Evolutionary conservation across 2,329 filamentous ascomycete species (phyloP).

Genomic region (Penicillium sp.): DNA sequence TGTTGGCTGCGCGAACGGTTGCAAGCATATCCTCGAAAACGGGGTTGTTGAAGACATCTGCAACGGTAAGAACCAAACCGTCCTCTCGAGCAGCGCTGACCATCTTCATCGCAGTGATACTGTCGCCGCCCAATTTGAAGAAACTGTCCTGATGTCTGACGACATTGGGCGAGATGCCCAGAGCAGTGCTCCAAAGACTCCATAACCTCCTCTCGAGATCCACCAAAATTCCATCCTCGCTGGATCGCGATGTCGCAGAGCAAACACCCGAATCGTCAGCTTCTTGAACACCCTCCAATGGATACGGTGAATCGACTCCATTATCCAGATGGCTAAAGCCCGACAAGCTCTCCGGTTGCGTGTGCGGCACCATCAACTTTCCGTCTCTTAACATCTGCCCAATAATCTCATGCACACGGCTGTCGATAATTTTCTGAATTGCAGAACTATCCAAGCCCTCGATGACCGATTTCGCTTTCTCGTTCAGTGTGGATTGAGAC

Average conservation of each 20-base stretch:
- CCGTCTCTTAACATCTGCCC: slow-evolving; percentile 38
- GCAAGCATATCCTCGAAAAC: slow-evolving; percentile 46
- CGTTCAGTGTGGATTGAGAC: slow-evolving; percentile 22
- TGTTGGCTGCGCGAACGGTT: slow-evolving; percentile 32
- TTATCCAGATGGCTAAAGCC: slow-evolving; percentile 20
- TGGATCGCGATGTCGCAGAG: slow-evolving; percentile 38
- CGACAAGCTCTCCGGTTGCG: slow-evolving; percentile 20
- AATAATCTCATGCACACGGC: slow-evolving; percentile 41
- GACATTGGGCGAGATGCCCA: slow-evolving; percentile 38
- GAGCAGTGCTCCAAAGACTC: slow-evolving; percentile 44
- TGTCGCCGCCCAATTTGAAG: slow-evolving; percentile 48
- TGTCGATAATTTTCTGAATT: slow-evolving; percentile 40
- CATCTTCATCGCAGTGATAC: slow-evolving; percentile 48
- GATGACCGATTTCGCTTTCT: slow-evolving; percentile 15
- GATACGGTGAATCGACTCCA: slow-evolving; percentile 26
- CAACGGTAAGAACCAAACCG: slow-evolving; percentile 47
- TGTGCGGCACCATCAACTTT: slow-evolving; percentile 29
- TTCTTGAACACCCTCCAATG: slow-evolving; percentile 18
- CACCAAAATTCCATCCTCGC: slow-evolving; percentile 32
- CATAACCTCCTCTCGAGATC: slow-evolving; percentile 42
- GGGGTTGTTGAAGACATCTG: slow-evolving; percentile 49
- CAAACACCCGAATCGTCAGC: slow-evolving; percentile 31
- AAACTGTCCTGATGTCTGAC: slow-evolving; percentile 47
- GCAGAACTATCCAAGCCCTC: slow-evolving; percentile 28
- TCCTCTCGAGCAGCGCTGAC: slow-evolving; percentile 46